Evolutionary conservation across 148 eudicot genomes (phyloP), one percentile per base, ranked within the genome.

Genomic region (Rhododendron kiyosumense): DNA sequence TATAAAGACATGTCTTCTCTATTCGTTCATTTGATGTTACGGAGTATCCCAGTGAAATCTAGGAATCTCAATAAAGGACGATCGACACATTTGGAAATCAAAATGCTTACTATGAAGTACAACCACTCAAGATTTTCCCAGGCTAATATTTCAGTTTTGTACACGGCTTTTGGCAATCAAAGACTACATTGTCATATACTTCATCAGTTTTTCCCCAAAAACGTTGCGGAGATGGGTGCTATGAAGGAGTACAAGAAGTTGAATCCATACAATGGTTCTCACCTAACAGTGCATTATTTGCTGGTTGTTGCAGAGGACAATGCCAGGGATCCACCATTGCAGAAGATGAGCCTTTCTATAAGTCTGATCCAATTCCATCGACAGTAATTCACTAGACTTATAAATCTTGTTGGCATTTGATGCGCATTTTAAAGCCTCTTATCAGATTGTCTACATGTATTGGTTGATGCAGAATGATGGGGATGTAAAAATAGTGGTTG

Each of bases 331-430:
- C 34, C 1, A 97, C 83, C 49, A 1, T 96, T 83, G 96, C 90
- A 32, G 92, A 92, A 48, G 92, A 91, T 52, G 91, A 93, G 86
- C 97, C 98, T 76, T 91, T 95, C 88, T 94, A 92, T 86, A 96
- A 95, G 88, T 96, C 99, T 41, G 97, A 96, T 85, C 97, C 99
- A 61, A 83, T 96, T 89, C 99, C 99, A 63, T 95, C 91, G 89
- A 90, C 85, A 61, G 98, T 95, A 74, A 32, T 96, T 89, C 30
- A 2, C 54, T 22, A 28, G 95, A 48, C 22, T 57, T 36, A 34
- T 32, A 32, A 17, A 12, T 51, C 57, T 69, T 52, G 28, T 67
- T 17, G 43, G 18, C 67, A 83, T 54, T 81, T 75, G 24, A 81
- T 74, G 74, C 85, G n/a, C 51, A 51, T 59, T 71, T 28, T 51